These are phyloP conservation scores for Plasmodium adleri DNA, from an alignment of 169 alveolate species.

Conservation along the genomic window DNA sequence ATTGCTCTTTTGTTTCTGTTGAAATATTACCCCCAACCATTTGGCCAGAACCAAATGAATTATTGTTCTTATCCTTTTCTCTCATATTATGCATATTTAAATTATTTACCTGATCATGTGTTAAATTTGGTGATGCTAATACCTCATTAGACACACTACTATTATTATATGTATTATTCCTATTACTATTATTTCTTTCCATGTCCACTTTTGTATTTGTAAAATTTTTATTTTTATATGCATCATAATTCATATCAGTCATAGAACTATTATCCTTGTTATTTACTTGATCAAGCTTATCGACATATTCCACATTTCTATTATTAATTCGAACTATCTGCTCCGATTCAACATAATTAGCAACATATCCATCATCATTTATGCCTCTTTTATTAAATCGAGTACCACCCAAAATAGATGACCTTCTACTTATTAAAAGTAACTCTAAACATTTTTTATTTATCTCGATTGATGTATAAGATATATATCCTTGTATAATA, in stretches of 20 bases:
- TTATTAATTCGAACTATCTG: conserved; percentile 87
- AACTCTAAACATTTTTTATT: conserved; percentile 78
- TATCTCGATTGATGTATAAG: conserved; percentile 77
- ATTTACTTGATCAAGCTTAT: conserved; percentile 76
- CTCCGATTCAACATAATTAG: conserved; percentile 98
- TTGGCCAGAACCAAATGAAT: too few species aligned
- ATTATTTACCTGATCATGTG: too few species aligned
- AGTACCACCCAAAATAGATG: conserved; percentile 95
- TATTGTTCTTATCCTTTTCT: too few species aligned
- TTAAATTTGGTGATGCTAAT: too few species aligned
- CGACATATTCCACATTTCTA: conserved; percentile 77
- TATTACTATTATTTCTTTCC: not conserved
- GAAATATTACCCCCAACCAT: too few species aligned
- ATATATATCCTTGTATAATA: conserved; percentile 85
- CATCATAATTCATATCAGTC: not conserved
- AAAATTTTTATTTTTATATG: not conserved
- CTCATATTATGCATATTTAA: too few species aligned
- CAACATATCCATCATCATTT: conserved; percentile 90
- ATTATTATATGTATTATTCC: not conserved
- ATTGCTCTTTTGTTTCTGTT: not conserved
- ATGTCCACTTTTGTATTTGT: not conserved
- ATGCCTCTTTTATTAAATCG: conserved; percentile 96
- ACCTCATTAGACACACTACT: too few species aligned
- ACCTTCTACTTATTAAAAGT: conserved; percentile 93
- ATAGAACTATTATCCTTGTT: not conserved